These are phyloP conservation scores for Aspergillus glaucus DNA, from an alignment of 2,329 filamentous ascomycete genomes.

Conservation along the genomic window DNA sequence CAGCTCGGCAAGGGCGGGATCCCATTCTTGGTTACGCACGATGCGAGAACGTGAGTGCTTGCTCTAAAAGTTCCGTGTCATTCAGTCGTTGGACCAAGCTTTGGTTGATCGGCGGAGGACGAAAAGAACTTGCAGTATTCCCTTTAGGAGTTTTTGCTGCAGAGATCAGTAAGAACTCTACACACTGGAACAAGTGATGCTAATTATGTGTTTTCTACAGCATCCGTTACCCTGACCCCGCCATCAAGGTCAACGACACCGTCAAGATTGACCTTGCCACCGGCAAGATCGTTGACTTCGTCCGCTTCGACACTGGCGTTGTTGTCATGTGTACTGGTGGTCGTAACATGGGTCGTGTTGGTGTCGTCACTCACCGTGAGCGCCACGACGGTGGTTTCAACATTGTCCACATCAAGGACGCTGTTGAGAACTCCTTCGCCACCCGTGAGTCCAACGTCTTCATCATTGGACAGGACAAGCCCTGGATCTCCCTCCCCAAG, in stretches of 20 bases:
- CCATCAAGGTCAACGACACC: conserved; percentile 99
- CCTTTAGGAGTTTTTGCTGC: conserved; percentile 12
- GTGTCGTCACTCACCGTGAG: conserved; percentile 99
- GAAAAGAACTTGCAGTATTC: conserved; percentile 15
- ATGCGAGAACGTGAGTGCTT: conserved; percentile 99
- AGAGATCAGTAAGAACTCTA: conserved; percentile 27
- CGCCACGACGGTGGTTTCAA: conserved; percentile 99
- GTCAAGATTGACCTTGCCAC: conserved; percentile 97
- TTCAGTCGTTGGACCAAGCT: conserved; percentile 99
- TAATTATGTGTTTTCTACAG: conserved; percentile 47
- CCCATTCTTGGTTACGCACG: conserved; percentile 99
- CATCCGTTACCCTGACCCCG: conserved; percentile 97
- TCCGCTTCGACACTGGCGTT: conserved; percentile 97
- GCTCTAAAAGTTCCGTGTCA: conserved; percentile 68
- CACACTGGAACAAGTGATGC: conserved; percentile 21
- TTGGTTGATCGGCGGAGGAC: conserved; percentile 60
- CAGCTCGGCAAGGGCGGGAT: conserved; percentile 99
- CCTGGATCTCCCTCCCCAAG: conserved; percentile 99
- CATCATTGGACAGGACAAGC: conserved; percentile 97
- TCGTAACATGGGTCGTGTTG: conserved; percentile 99
- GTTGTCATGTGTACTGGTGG: conserved; percentile 98
- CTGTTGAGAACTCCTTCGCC: conserved; percentile 99
- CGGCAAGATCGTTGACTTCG: conserved; percentile 97
- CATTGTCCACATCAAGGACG: conserved; percentile 99
- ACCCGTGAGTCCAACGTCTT: conserved; percentile 99